Evolutionary conservation across 2,329 filamentous ascomycete species (phyloP).

Genomic region (Alternaria infectoria): DNA sequence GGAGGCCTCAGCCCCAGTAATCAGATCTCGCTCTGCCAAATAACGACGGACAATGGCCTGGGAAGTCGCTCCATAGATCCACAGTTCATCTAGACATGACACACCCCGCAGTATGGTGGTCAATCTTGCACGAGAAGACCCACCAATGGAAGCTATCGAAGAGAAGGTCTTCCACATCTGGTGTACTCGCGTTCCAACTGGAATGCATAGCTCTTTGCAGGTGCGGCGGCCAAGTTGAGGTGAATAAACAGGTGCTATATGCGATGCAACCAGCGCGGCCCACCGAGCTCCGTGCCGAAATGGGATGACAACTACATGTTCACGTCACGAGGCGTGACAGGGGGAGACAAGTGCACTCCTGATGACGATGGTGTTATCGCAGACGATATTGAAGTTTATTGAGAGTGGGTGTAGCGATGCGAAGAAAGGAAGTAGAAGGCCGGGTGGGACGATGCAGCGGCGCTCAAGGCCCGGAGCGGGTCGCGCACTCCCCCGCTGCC

Average conservation of each 20-base stretch:
- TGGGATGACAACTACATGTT: neutral
- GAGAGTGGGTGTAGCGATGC: neutral
- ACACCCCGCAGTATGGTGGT: neutral
- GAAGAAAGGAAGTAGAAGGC: neutral
- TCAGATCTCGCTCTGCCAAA: neutral
- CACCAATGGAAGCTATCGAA: neutral
- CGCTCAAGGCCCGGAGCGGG: neutral
- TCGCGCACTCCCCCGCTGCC: neutral
- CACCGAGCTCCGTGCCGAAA: neutral
- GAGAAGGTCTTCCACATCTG: neutral
- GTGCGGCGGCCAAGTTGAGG: neutral
- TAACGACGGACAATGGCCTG: neutral
- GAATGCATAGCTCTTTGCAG: neutral
- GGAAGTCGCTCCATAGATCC: neutral
- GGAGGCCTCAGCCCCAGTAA: neutral
- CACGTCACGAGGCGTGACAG: neutral
- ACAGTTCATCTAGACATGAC: neutral
- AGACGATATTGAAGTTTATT: neutral
- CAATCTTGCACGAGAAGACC: neutral
- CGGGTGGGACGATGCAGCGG: neutral
- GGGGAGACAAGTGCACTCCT: neutral
- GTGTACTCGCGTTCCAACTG: neutral
- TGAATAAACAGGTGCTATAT: neutral
- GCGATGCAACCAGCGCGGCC: neutral
- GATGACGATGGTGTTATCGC: neutral